phyloP scores from a whole-genome alignment of 139 green algal genomes.

The Ettlia oleoabundans region DNA sequence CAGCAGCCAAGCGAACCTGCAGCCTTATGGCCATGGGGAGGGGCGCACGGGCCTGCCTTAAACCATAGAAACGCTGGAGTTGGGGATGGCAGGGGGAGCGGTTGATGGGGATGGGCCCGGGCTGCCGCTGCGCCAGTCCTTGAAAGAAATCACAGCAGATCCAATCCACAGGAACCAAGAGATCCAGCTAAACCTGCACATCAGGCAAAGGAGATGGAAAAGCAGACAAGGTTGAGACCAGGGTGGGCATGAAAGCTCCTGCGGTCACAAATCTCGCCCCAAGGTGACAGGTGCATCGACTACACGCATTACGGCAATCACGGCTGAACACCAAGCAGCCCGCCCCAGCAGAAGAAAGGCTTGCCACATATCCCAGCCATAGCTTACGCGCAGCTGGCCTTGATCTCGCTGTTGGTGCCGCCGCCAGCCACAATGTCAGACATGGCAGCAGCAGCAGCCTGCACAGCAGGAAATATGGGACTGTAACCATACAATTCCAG shows the following conservation, averaged over 20 bases:
- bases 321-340: too few relatives aligned
- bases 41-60: too few relatives aligned
- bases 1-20: too few relatives aligned
- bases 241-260: too few relatives aligned
- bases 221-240: too few relatives aligned
- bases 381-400: slow-evolving; percentile 9
- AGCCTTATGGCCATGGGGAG: too few relatives aligned
- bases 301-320: too few relatives aligned
- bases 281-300: too few relatives aligned
- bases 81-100: slow-evolving; percentile 4
- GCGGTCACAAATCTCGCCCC: too few relatives aligned
- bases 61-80: slow-evolving; percentile 18
- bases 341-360: too few relatives aligned
- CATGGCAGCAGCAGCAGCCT: slow-evolving; percentile 1
- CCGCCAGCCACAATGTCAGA: neutral
- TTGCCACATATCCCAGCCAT: too few relatives aligned
- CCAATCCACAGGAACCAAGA: slow-evolving; percentile 29
- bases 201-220: neutral
- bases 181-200: slow-evolving; percentile 26
- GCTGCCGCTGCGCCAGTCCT: slow-evolving; percentile 25
- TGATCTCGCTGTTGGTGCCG: neutral
- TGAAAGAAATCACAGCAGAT: slow-evolving; percentile 16
- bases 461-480: neutral
- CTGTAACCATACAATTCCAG: too few relatives aligned
- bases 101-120: slow-evolving; percentile 3